These are phyloP conservation scores for Thymus quinquecostatus DNA, from an alignment of 257 asterid species.

Conservation along the genomic window DNA sequence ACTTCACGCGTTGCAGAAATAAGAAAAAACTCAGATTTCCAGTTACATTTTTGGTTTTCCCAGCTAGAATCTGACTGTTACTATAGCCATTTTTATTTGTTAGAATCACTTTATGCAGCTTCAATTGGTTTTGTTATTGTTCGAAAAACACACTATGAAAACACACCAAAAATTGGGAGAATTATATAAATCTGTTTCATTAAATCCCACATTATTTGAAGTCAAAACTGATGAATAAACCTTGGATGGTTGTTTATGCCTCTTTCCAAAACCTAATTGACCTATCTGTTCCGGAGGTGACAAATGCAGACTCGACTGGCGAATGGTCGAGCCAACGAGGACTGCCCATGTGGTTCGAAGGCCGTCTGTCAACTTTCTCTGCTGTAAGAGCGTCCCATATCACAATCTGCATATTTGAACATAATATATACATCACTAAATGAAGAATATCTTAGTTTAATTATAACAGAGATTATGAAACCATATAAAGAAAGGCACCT, in stretches of 20 bases:
- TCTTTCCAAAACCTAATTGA: slow-evolving; percentile 80
- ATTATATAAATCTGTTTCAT: neutral
- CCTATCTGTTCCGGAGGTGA: slow-evolving; percentile 72
- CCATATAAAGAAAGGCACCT: slow-evolving; percentile 42
- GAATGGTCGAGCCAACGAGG: slow-evolving; percentile 92
- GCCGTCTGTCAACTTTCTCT: slow-evolving; percentile 79
- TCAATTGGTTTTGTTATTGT: neutral
- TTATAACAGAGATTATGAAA: neutral
- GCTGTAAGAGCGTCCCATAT: slow-evolving; percentile 80
- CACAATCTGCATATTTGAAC: slow-evolving; percentile 54
- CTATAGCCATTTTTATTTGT: neutral
- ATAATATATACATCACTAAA: slow-evolving; percentile 20
- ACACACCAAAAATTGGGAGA: neutral
- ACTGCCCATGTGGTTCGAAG: slow-evolving; percentile 69
- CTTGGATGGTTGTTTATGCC: slow-evolving; percentile 24
- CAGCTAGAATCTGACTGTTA: neutral
- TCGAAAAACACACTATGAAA: neutral
- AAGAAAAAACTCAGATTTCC: neutral
- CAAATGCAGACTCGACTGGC: slow-evolving; percentile 66
- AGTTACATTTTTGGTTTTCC: neutral
- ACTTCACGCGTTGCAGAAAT: slow-evolving; percentile 14
- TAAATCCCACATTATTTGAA: neutral
- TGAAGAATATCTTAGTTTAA: neutral
- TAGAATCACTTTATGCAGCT: neutral
- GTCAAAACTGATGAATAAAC: neutral